Percentiles rank a stretch among this genome's conserved stretches.
Evolutionary conservation across 2,329 filamentous ascomycete genomes (phyloP).

Genomic region (Periconia sp.): DNA sequence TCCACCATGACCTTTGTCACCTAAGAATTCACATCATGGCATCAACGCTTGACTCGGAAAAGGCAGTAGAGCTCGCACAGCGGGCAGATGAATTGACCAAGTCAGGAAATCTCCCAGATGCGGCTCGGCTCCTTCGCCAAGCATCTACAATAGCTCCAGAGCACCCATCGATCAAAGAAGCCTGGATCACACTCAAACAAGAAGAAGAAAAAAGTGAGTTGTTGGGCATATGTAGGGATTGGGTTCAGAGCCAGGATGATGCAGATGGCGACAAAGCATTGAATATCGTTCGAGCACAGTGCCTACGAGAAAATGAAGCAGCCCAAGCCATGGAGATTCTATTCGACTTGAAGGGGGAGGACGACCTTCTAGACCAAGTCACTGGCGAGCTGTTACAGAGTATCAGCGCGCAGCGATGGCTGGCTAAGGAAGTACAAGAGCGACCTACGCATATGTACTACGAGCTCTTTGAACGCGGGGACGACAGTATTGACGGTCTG

Average conservation of each 20-base stretch:
- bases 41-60: slow-evolving; percentile 28
- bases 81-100: slow-evolving; percentile 30
- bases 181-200: slow-evolving; percentile 44
- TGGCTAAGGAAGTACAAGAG: slow-evolving; percentile 42
- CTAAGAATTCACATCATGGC: slow-evolving; percentile 23
- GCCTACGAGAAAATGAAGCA: slow-evolving; percentile 42
- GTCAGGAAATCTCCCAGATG: slow-evolving; percentile 40
- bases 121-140: slow-evolving; percentile 46
- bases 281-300: slow-evolving; percentile 25
- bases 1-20: slow-evolving; percentile 16
- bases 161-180: slow-evolving; percentile 44
- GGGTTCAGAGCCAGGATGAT: slow-evolving; percentile 39
- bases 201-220: slow-evolving; percentile 41
- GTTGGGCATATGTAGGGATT: slow-evolving; percentile 36
- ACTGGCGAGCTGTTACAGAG: slow-evolving; percentile 41
- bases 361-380: slow-evolving; percentile 45
- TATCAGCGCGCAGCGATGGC: slow-evolving; percentile 40
- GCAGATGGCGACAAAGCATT: slow-evolving; percentile 45
- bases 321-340: slow-evolving; percentile 45
- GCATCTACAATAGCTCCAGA: slow-evolving; percentile 48
- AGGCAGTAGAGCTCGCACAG: slow-evolving; percentile 33
- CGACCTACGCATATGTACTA: slow-evolving; percentile 48
- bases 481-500: slow-evolving; percentile 49
- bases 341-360: slow-evolving; percentile 45
- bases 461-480: slow-evolving; percentile 48